Base-by-base conservation (phyloP, 345 rosid species). In the Sonneratia caseolaris region DNA sequence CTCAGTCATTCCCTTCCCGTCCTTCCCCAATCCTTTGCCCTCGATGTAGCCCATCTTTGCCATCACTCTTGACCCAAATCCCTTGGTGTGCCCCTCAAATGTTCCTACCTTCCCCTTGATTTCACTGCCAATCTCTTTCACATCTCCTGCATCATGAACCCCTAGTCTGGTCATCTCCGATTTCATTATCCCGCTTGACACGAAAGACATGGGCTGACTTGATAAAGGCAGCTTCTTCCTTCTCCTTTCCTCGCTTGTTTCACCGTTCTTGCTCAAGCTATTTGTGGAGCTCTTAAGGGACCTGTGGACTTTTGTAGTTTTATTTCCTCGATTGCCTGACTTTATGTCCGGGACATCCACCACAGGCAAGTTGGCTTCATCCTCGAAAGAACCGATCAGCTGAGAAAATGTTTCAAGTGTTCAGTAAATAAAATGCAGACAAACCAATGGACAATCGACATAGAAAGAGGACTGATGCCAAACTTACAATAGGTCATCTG, bases 1-100 rank as follows among this genome's bases (percentile, higher is more conserved):
- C 64, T 79, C 78, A 14, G 89, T 81, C 71, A 91, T 85, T 68
- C 98, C 98, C 67, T 84, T 86, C 76, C 95, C 90, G 70, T 85
- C 97, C 75, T 85, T 94, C 62, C 98, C 96, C 56, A 91, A 71
- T 37, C 97, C 98, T 8, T 83, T 85, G n/a, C 97, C 97, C 78
- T 86, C 92, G 62, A 86, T 73, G 56, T 76, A 94, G 72, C 97
- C 97, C 98, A 94, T 94, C 75, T 82, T 93, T 0, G 89, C 96
- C 96, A 93, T 89, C 91, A 93, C 87, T 84, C 91, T 93, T 42
- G 97, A 75, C 37, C 77, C 77, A 37, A 75, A 75, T n/a, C 77
- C 73, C 53, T 49, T 76, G 1, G 99, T 95, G 77, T 92, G 96
- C 22, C 86, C 80, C 91, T 95, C 98, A 36, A 95, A 92, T 27